Base-by-base conservation (phyloP, 177 flowering plant genomes). In the Vitis hybrid region DNA sequence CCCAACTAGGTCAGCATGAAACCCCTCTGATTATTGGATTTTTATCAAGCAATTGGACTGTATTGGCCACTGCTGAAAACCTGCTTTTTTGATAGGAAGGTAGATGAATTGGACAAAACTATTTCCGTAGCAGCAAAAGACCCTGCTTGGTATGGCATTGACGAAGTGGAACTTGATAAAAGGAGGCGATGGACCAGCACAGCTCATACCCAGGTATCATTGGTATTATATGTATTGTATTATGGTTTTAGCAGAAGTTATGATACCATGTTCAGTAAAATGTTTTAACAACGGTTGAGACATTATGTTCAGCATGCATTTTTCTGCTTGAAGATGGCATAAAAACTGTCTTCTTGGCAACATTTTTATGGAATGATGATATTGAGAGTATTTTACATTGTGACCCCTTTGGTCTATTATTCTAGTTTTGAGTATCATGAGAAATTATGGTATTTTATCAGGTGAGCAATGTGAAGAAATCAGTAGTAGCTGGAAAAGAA, bases 21-120 rank as follows among this genome's bases (percentile, higher is more conserved):
- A 12, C 50, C 19, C 66, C 18, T 18, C 13, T 7, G 29, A 39
- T 11, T 12, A 2, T 54, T n/a, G 14, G 15, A n/a, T 26, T 22
- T 31, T 29, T 52, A 45, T 66, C 45, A n/a, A 66, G 13, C 62
- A 26, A 59, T 11, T 54, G 10, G 39, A 16, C 29, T 7, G 10
- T 34, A 19, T 5, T 9, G 57, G 49, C 68, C 12, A 58, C 31
- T 77, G 64, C 83, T 90, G 85, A 87, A 79, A 68, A 70, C 55
- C 51, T 66, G 50, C 14, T 71, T 82, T 86, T 71, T 77, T 86
- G 87, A 88, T 87, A 83, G 92, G 84, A 87, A 94, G 98, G 91
- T 94, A 71, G 97, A 92, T 87, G 98, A 94, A 74, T 80, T 94
- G 86, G 92, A 89, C 71, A 94, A 89, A 73, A 80, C 97, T 18